Evolutionary conservation across 768 basidiomycete genomes (phyloP), one percentile per base, ranked within the genome.

Genomic region (Mycena kentingensis): DNA sequence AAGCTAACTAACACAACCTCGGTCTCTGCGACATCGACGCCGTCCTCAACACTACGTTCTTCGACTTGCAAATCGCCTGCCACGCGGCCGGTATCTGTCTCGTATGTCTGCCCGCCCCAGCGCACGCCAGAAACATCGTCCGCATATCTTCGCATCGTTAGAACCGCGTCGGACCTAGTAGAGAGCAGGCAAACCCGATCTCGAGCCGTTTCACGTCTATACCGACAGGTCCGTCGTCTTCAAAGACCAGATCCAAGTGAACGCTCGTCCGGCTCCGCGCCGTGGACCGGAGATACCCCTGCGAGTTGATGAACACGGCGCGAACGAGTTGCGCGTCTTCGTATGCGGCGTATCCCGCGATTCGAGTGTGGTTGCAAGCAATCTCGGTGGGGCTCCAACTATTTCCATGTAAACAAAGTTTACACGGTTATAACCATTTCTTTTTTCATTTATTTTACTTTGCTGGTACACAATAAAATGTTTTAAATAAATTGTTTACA

Each of bases 331-430:
- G 42, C 2, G 61, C 68, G 15, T 66, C 61, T 60, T 84, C 82
- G 63, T 77, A 87, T 49, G 83, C 75, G 4, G 80, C 85, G 60
- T 88, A 88, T 32, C 83, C 86, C 12, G 83, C 70, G 29, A 86
- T 63, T 27, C 73, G 69, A 2, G 74, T 43, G 56, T 80, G 65
- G 57, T 74, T 59, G n/a, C 84, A 66, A 8, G 51, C 46, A 26
- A 87, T 68, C n/a, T n/a, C n/a, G n/a, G n/a, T n/a, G n/a, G n/a
- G n/a, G n/a, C n/a, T n/a, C n/a, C n/a, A n/a, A n/a, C n/a, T n/a
- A n/a, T n/a, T n/a, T n/a, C n/a, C n/a, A n/a, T n/a, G n/a, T n/a
- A n/a, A n/a, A n/a, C n/a, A n/a, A n/a, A n/a, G n/a, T n/a, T n/a
- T n/a, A n/a, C n/a, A n/a, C n/a, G n/a, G n/a, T n/a, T n/a, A n/a